These are phyloP conservation scores for Stemphylium vesicarium DNA, from an alignment of 2,329 filamentous ascomycete genomes.

Conservation along the genomic window DNA sequence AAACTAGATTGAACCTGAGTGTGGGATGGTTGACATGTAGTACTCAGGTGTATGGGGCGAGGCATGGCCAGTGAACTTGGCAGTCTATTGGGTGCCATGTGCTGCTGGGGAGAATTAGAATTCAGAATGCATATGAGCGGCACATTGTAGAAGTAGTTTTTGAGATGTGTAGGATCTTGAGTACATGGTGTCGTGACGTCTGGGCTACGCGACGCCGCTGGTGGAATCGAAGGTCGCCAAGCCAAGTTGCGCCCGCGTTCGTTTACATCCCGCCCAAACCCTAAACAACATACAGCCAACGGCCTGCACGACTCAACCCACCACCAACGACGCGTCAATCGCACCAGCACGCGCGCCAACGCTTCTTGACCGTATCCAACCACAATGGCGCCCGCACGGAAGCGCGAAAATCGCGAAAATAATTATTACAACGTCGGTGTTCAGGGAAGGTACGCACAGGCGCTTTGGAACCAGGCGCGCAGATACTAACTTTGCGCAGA, in stretches of 20 bases:
- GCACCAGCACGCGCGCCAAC: conserved; percentile 23
- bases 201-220: background rate
- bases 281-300: conserved; percentile 30
- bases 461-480: conserved; percentile 3
- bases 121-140: too few relatives aligned
- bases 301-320: conserved; percentile 1
- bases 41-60: conserved; percentile 7
- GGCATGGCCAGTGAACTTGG: background rate
- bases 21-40: conserved; percentile 13
- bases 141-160: background rate
- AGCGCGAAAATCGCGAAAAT: conserved; percentile 49
- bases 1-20: conserved; percentile 3
- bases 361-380: background rate
- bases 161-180: too few relatives aligned
- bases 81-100: background rate
- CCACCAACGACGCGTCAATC: conserved; percentile 20
- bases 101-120: too few relatives aligned
- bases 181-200: background rate
- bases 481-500: conserved; percentile 55
- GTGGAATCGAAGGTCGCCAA: conserved; percentile 7
- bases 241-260: conserved; percentile 13
- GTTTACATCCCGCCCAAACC: conserved; percentile 23
- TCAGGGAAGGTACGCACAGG: conserved; percentile 44
- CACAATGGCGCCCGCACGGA: conserved; percentile 44
- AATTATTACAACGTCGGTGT: conserved; percentile 50